phyloP scores from a whole-genome alignment of 352 stramenopile species.

The Thalassiosira oceanica region DNA sequence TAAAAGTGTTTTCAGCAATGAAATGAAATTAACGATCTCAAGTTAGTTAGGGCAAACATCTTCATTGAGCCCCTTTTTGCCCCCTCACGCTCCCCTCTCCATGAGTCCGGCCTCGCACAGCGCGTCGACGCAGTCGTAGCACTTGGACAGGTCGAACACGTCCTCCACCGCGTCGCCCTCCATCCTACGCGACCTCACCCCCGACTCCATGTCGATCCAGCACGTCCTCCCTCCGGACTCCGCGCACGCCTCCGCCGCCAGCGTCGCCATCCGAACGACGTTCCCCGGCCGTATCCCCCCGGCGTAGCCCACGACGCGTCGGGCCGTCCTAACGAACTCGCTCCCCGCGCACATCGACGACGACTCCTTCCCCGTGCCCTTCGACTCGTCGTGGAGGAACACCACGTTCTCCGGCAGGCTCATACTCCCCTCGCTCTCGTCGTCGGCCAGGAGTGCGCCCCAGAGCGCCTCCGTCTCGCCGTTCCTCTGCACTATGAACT shows the following conservation, averaged over 20 bases:
- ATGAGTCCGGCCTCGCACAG: slow-evolving; percentile 53
- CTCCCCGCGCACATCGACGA: slow-evolving; percentile 48
- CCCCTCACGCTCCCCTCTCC: too few species aligned
- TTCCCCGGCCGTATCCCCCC: slow-evolving; percentile 81
- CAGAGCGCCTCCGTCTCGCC: slow-evolving; percentile 79
- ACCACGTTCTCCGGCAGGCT: slow-evolving; percentile 70
- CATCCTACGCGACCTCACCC: slow-evolving; percentile 49
- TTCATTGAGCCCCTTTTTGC: too few species aligned
- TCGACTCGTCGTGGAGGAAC: slow-evolving; percentile 83
- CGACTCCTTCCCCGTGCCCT: slow-evolving; percentile 73
- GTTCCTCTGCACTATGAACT: slow-evolving; percentile 86
- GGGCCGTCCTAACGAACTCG: slow-evolving; percentile 20
- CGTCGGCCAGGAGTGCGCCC: slow-evolving; percentile 33
- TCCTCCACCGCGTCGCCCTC: slow-evolving; percentile 44
- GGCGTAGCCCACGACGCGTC: slow-evolving; percentile 78
- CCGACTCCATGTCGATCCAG: slow-evolving; percentile 87
- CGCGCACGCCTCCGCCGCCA: slow-evolving; percentile 38
- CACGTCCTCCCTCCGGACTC: slow-evolving; percentile 44
- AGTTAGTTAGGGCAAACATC: too few species aligned
- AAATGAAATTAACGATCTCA: too few species aligned
- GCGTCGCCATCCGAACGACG: slow-evolving; percentile 59
- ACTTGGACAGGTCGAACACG: slow-evolving; percentile 81
- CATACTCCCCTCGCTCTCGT: slow-evolving; percentile 24
- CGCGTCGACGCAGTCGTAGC: slow-evolving; percentile 62
- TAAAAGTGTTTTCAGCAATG: too few species aligned